Conservation (phyloP, 805 yeast genomes). For the Nakazawaea anatomiae region DNA sequence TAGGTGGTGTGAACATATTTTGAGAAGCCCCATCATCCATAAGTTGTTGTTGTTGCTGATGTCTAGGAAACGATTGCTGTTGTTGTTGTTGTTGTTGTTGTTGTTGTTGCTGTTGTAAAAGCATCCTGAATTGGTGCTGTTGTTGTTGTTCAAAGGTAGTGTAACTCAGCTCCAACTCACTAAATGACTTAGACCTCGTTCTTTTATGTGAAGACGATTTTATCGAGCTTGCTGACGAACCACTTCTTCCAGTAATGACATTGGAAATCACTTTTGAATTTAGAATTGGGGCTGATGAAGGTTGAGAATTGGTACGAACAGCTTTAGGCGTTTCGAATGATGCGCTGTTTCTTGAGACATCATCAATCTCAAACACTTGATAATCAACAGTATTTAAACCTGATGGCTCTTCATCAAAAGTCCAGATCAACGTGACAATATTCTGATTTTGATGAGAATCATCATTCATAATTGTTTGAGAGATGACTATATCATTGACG, state of each 20-base stretch:
- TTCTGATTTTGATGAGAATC: neutral
- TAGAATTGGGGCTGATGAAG: constrained; percentile 4
- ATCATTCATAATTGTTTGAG: constrained; percentile 6
- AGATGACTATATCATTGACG: constrained; percentile 4
- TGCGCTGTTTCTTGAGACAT: neutral
- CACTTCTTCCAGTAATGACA: constrained; percentile 2
- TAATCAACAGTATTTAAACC: neutral
- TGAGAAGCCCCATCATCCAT: neutral
- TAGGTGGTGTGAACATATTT: constrained; percentile 2
- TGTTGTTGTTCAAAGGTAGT: constrained; percentile 1
- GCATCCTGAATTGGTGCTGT: neutral
- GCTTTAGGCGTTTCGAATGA: neutral
- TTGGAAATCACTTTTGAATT: constrained; percentile 7
- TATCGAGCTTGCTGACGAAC: neutral
- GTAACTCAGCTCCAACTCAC: constrained; percentile 18
- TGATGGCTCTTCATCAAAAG: neutral
- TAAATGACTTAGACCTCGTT: constrained; percentile 28
- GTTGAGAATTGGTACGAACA: neutral
- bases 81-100: constrained; percentile 1
- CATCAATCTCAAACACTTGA: neutral
- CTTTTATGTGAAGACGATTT: constrained; percentile 20
- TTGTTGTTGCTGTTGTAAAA: neutral
- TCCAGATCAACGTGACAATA: constrained; percentile 6
- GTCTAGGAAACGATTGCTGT: neutral
- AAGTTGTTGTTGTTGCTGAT: neutral